Evolutionary conservation across 257 asterid genomes (phyloP).

Genomic region (Plantago elongata): DNA sequence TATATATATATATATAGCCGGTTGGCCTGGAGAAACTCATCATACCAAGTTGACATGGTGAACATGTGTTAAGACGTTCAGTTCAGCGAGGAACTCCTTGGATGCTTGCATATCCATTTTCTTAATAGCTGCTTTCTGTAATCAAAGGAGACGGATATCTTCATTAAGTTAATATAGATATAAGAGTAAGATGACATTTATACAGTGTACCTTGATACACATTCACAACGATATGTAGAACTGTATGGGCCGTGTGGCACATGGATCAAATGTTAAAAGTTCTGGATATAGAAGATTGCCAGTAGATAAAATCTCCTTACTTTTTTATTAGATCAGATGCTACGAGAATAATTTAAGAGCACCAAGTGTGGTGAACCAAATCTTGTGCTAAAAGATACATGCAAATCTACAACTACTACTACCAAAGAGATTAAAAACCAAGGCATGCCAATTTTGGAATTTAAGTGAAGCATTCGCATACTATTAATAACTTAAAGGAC

Average conservation of each 20-base stretch:
- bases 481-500: constrained; percentile 13
- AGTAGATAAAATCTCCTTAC: not conserved
- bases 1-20: too few species aligned
- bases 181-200: not conserved
- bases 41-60: constrained; percentile 89
- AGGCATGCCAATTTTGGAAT: too few species aligned
- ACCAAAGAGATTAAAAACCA: too few species aligned
- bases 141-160: constrained; percentile 8
- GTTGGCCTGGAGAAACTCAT: not conserved
- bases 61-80: constrained; percentile 74
- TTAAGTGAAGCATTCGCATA: too few species aligned
- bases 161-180: constrained; percentile 8
- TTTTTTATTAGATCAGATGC: not conserved
- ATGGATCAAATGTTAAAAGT: not conserved
- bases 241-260: too few species aligned
- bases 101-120: constrained; percentile 94
- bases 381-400: not conserved
- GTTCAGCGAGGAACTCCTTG: constrained; percentile 73
- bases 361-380: not conserved
- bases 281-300: not conserved
- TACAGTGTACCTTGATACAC: too few species aligned
- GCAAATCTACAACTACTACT: not conserved
- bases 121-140: constrained; percentile 78
- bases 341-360: not conserved
- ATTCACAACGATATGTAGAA: not conserved